Evolutionary conservation across 148 eudicot genomes (phyloP).

Genomic region (Linanthus parryae): DNA sequence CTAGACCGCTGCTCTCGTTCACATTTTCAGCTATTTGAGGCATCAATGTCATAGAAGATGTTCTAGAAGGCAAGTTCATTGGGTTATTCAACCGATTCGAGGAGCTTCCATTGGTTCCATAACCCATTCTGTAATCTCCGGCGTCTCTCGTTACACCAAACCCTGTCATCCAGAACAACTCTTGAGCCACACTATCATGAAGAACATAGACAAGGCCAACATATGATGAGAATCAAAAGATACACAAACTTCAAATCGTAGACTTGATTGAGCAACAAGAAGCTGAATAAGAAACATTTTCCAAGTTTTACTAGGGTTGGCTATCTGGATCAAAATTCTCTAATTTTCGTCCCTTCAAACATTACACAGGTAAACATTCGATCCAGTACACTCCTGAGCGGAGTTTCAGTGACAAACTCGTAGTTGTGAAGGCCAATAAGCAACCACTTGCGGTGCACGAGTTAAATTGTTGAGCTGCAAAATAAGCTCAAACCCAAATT

Average conservation of each 20-base stretch:
- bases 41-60: slow-evolving; percentile 31
- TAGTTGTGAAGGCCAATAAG: too few relatives aligned
- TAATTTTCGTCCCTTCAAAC: background rate
- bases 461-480: too few relatives aligned
- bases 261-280: background rate
- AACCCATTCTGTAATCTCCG: slow-evolving; percentile 22
- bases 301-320: background rate
- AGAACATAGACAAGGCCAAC: background rate
- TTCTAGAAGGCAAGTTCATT: slow-evolving; percentile 25
- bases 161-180: slow-evolving; percentile 21
- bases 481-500: too few relatives aligned
- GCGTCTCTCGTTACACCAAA: slow-evolving; percentile 25
- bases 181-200: background rate
- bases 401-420: too few relatives aligned
- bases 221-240: background rate
- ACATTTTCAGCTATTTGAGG: slow-evolving; percentile 35
- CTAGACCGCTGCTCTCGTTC: slow-evolving; percentile 19
- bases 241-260: background rate
- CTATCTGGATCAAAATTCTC: too few relatives aligned
- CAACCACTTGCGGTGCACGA: too few relatives aligned
- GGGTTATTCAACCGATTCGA: slow-evolving; percentile 24
- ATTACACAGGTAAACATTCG: too few relatives aligned
- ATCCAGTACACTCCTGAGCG: too few relatives aligned
- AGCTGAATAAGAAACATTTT: background rate
- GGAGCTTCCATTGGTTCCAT: slow-evolving; percentile 18